phyloP scores from a whole-genome alignment of 371 early-diverging fungal genomes.

The Syncephalastrum monosporum region DNA sequence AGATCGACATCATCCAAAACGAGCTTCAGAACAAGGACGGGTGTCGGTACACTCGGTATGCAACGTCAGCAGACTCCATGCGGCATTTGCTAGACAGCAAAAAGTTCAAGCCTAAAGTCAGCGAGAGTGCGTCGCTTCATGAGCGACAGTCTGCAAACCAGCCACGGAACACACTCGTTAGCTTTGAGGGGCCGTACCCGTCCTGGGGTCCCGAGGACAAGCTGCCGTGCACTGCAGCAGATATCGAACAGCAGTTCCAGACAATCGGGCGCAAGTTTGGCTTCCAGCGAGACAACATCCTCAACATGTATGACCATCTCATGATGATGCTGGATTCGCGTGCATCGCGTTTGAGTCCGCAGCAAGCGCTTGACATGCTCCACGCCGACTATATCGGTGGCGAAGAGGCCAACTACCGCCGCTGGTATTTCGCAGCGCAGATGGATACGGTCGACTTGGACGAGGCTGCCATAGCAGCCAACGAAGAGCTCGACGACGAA shows the following conservation, averaged over 20 bases:
- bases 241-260: constrained; percentile 66
- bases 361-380: constrained; percentile 72
- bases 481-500: constrained; percentile 39
- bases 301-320: constrained; percentile 72
- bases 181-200: constrained; percentile 47
- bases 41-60: constrained; percentile 71
- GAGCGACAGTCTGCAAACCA: constrained; percentile 8
- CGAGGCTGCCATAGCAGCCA: constrained; percentile 40
- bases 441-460: constrained; percentile 68
- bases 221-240: constrained; percentile 65
- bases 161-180: no score
- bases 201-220: constrained; percentile 68
- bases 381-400: constrained; percentile 91
- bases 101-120: constrained; percentile 46
- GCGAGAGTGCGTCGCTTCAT: constrained; percentile 9
- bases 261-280: constrained; percentile 68
- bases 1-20: constrained; percentile 8
- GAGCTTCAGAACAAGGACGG: constrained; percentile 36
- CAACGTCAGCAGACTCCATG: constrained; percentile 76
- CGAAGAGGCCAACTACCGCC: constrained; percentile 80
- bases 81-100: constrained; percentile 72
- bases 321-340: constrained; percentile 86
- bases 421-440: constrained; percentile 86
- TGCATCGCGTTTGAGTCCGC: constrained; percentile 75
- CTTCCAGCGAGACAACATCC: constrained; percentile 75